These are phyloP conservation scores for Cystobasidium ongulense DNA, from an alignment of 768 basidiomycete species.

Conservation along the genomic window DNA sequence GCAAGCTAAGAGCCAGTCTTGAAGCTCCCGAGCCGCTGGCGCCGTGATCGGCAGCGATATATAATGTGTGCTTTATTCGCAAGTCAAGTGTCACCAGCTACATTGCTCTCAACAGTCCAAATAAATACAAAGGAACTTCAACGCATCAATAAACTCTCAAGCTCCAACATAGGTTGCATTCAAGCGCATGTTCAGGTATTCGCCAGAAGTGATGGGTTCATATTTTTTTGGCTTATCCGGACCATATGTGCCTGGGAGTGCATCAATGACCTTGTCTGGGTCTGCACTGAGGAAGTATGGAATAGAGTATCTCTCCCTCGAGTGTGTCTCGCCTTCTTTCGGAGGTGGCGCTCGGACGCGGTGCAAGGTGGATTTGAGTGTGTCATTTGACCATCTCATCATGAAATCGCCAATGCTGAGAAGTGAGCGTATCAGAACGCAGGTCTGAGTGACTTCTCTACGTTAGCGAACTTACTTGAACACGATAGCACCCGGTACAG, in stretches of 20 bases:
- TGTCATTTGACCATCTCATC: slow-evolving; percentile 43
- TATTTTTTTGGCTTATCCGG: slow-evolving; percentile 29
- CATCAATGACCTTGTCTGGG: slow-evolving; percentile 17
- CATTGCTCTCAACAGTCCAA: background rate
- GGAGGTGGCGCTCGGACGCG: slow-evolving; percentile 41
- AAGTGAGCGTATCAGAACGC: background rate
- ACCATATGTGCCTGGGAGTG: slow-evolving; percentile 23
- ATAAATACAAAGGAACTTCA: background rate
- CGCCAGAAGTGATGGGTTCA: slow-evolving; percentile 15
- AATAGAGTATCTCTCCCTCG: background rate
- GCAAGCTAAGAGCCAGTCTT: background rate
- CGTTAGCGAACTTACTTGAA: slow-evolving; percentile 36
- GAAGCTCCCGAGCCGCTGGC: background rate
- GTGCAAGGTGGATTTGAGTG: slow-evolving; percentile 43
- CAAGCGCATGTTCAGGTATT: slow-evolving; percentile 28
- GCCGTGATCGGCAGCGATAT: background rate
- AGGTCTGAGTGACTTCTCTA: background rate
- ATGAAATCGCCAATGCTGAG: slow-evolving; percentile 38
- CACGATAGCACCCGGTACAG: slow-evolving; percentile 43
- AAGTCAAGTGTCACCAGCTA: too few species aligned
- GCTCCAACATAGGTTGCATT: slow-evolving; percentile 4
- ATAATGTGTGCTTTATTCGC: too few species aligned
- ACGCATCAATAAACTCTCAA: background rate
- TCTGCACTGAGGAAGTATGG: slow-evolving; percentile 26
- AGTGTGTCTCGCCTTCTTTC: slow-evolving; percentile 40